Percentiles rank a stretch among this genome's conserved stretches.
phyloP scores from a whole-genome alignment of 495 filamentous ascomycete genomes.

The Xylaria longipes region DNA sequence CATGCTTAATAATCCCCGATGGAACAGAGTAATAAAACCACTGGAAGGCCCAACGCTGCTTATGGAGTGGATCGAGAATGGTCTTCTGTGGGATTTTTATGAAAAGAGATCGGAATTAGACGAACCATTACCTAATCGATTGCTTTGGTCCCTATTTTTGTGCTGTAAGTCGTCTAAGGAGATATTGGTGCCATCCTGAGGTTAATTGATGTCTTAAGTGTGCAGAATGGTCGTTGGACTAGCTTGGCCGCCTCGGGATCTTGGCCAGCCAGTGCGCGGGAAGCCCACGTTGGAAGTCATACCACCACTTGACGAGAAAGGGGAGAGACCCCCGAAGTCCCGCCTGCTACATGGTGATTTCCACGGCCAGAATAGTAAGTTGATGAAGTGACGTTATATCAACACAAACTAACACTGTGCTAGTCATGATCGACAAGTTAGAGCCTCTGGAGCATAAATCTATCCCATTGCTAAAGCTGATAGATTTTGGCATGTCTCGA shows the following conservation, averaged over 20 bases:
- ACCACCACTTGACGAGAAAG: conserved; percentile 12
- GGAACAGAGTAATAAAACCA: neutral
- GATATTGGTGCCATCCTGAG: neutral
- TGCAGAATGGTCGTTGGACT: conserved; percentile 32
- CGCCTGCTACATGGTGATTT: conserved; percentile 31
- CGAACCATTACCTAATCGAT: conserved; percentile 32
- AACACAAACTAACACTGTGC: neutral
- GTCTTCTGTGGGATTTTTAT: conserved; percentile 21
- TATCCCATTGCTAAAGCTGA: conserved; percentile 28
- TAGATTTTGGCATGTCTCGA: conserved; percentile 32
- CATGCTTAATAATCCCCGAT: conserved; percentile 9
- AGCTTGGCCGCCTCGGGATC: conserved; percentile 31
- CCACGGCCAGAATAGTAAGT: conserved; percentile 31
- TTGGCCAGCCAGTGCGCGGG: neutral
- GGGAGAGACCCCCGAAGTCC: conserved; percentile 21
- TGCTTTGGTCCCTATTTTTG: conserved; percentile 36
- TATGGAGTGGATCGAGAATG: conserved; percentile 34
- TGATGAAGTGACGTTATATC: neutral
- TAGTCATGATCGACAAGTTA: conserved; percentile 34
- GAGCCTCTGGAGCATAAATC: conserved; percentile 23
- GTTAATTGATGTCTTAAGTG: conserved; percentile 19
- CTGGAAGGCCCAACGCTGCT: conserved; percentile 22
- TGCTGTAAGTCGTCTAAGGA: conserved; percentile 23
- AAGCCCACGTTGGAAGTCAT: conserved; percentile 12
- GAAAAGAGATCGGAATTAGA: conserved; percentile 14